Conservation (phyloP, 306 rosid genomes). For the Vigna unguiculata region DNA sequence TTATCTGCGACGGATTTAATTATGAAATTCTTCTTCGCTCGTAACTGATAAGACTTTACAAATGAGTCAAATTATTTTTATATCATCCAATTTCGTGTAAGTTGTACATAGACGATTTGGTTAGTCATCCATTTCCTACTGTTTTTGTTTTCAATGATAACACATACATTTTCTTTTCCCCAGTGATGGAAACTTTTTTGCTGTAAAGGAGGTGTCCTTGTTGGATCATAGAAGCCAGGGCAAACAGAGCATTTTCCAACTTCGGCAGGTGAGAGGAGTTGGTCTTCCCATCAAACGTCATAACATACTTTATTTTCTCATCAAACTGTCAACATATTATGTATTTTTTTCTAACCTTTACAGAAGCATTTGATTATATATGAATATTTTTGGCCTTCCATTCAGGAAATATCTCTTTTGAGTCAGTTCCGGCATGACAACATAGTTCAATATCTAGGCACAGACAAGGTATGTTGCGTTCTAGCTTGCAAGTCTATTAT, state of each 20-base stretch:
- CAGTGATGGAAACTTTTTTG: slow-evolving; percentile 70
- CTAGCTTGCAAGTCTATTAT: background rate
- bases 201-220: slow-evolving; percentile 68
- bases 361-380: background rate
- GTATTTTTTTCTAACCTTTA: background rate
- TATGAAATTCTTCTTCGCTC: too few species aligned
- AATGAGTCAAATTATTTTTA: too few species aligned
- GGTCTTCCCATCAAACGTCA: slow-evolving; percentile 1
- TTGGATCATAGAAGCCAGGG: slow-evolving; percentile 65
- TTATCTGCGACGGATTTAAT: too few species aligned
- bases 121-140: background rate
- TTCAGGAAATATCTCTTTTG: slow-evolving; percentile 66
- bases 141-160: background rate
- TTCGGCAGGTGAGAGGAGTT: slow-evolving; percentile 59
- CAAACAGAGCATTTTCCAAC: slow-evolving; percentile 60
- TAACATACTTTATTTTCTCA: background rate
- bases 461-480: slow-evolving; percentile 58
- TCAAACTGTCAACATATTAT: slow-evolving; percentile 16
- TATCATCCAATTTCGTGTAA: too few species aligned
- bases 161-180: slow-evolving; percentile 11
- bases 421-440: slow-evolving; percentile 64
- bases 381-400: background rate
- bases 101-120: too few species aligned
- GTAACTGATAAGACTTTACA: too few species aligned
- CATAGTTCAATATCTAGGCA: slow-evolving; percentile 64